These are phyloP conservation scores for Barnettozyma sp. DNA, from an alignment of 805 yeast genomes.

Conservation along the genomic window DNA sequence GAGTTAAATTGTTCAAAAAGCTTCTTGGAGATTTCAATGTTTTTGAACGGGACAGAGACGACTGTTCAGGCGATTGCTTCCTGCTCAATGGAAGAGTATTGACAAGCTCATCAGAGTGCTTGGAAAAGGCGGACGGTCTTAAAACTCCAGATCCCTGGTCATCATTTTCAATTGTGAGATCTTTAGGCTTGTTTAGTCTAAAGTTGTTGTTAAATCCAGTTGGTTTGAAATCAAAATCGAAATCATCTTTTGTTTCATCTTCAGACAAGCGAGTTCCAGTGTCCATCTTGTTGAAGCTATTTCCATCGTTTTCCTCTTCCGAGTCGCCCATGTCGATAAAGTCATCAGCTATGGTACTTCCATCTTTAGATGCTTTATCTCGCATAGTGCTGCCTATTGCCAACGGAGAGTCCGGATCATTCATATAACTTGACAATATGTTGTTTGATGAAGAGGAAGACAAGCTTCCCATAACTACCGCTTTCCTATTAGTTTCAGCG, in stretches of 20 bases:
- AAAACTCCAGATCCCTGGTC: too few relatives aligned
- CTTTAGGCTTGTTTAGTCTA: constrained; percentile 18
- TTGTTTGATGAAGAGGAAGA: constrained; percentile 22
- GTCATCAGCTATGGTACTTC: constrained; percentile 14
- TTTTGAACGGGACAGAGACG: constrained; percentile 12
- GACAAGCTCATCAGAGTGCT: too few relatives aligned
- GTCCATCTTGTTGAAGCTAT: not conserved
- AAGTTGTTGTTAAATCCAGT: constrained; percentile 18
- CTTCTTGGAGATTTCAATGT: constrained; percentile 25
- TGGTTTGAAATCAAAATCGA: constrained; percentile 12
- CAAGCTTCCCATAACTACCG: constrained; percentile 19
- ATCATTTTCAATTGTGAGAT: constrained; percentile 18
- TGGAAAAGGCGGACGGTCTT: too few relatives aligned
- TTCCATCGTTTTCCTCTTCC: constrained; percentile 7
- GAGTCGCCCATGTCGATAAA: constrained; percentile 19
- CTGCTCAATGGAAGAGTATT: not conserved
- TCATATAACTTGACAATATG: constrained; percentile 20
- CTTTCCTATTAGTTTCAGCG: constrained; percentile 21
- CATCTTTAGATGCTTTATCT: constrained; percentile 15
- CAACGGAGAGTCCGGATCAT: constrained; percentile 22
- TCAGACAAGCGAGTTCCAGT: not conserved
- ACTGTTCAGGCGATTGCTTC: constrained; percentile 5
- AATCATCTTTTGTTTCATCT: constrained; percentile 2
- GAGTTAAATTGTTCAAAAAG: constrained; percentile 15
- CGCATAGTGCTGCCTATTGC: constrained; percentile 6